phyloP scores from a whole-genome alignment of 208 protist genomes.

The Acanthamoeba lenticulata region DNA sequence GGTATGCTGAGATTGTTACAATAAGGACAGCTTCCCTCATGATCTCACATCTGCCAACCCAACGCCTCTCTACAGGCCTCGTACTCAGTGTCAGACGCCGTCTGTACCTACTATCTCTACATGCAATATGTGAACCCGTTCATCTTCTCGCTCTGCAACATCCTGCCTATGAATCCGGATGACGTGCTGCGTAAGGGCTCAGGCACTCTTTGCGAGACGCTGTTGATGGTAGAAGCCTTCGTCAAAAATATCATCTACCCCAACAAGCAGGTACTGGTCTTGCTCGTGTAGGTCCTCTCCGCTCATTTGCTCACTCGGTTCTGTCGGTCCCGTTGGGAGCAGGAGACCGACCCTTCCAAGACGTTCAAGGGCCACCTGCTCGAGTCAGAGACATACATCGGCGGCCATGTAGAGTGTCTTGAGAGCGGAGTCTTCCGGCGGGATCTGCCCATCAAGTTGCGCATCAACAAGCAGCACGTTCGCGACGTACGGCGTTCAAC shows the following conservation, averaged over 20 bases:
- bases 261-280: slow-evolving; percentile 95
- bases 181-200: slow-evolving; percentile 98
- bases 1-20: no score
- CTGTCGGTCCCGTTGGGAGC: neutral
- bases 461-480: slow-evolving; percentile 66
- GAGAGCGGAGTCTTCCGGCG: slow-evolving; percentile 95
- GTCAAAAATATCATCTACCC: slow-evolving; percentile 98
- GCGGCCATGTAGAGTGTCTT: slow-evolving; percentile 90
- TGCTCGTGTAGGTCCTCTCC: neutral
- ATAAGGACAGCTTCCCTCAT: neutral
- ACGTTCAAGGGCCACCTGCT: slow-evolving; percentile 98
- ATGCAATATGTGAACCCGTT: slow-evolving; percentile 99
- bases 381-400: slow-evolving; percentile 99
- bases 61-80: slow-evolving; percentile 86
- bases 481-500: slow-evolving; percentile 79
- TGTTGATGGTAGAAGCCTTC: slow-evolving; percentile 98
- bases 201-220: slow-evolving; percentile 98
- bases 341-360: slow-evolving; percentile 78
- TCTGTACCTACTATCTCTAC: slow-evolving; percentile 99
- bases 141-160: slow-evolving; percentile 99
- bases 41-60: neutral
- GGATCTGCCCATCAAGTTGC: slow-evolving; percentile 91
- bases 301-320: neutral
- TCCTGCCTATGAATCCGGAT: slow-evolving; percentile 99
- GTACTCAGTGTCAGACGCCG: slow-evolving; percentile 99